A percentile compares a stretch with the other conserved stretches of the same genome.
Evolutionary conservation across 2,329 filamentous ascomycete genomes (phyloP).

Genomic region (Trichoderma asperellum): DNA sequence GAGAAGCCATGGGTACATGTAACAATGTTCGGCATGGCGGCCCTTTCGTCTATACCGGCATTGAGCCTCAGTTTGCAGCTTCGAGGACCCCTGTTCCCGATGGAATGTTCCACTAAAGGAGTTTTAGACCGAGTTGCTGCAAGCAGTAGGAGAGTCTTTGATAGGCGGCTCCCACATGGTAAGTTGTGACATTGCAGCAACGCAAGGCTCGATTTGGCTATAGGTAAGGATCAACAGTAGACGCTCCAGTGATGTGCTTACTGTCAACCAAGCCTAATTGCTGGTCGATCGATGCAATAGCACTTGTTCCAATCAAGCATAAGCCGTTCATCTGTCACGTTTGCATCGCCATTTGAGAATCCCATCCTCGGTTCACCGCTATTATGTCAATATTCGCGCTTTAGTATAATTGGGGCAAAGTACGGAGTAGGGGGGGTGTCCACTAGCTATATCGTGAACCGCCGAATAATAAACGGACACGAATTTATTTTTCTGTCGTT

Average conservation of each 20-base stretch:
- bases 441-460: neutral
- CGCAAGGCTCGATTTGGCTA: neutral
- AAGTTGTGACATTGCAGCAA: neutral
- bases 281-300: neutral
- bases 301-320: neutral
- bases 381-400: neutral
- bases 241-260: neutral
- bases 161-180: neutral
- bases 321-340: neutral
- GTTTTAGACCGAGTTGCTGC: neutral
- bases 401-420: neutral
- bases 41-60: neutral
- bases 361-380: neutral
- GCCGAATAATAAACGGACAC: constrained; percentile 2
- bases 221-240: neutral
- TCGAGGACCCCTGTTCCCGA: neutral
- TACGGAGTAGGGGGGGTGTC: neutral
- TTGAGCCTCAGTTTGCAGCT: neutral
- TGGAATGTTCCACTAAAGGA: neutral
- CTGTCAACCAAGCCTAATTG: neutral
- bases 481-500: neutral
- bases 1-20: neutral
- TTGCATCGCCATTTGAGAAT: neutral
- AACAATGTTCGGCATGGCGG: neutral
- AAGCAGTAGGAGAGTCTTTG: neutral